Base-by-base conservation (phyloP, 1,284 basidiomycete genomes). In the Cutaneotrichosporon arboriforme region DNA sequence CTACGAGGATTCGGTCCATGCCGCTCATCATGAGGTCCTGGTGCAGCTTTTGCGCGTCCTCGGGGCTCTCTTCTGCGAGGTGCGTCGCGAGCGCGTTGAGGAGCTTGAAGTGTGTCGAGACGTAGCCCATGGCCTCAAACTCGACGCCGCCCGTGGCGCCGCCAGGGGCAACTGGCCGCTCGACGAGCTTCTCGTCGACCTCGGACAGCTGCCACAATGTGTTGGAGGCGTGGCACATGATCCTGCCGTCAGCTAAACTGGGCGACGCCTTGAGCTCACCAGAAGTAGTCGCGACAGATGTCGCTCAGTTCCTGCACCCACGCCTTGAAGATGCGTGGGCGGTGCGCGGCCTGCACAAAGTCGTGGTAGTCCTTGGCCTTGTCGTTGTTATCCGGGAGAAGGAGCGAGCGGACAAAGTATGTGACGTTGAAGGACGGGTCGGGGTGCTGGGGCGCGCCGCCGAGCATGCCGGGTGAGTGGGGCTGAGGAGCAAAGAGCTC, bases 131-230 rank as follows among this genome's bases (percentile, higher is more conserved):
- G 0, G 94, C 94, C 74, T 98, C 94, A 69, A 87, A 93, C 70
- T 97, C 94, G 10, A 98, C 96, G 10, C 96, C 94, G 8, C 94
- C 96, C 0, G 96, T 97, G 84, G 97, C 97, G 8, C 94, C 94
- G 8, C 91, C 90, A 0, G 96, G 94, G 3, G 96, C 94, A 35
- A 89, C 83, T 4, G 94, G 96, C 64, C 85, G 87, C 74, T 92
- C 90, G 4, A 93, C 89, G 51, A 83, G 82, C 2, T 78, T 81
- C 68, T 90, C 85, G 65, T 97, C 87, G 0, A 89, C 84, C 62
- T 91, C 85, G 5, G 80, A 76, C 22, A 93, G 76, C 15, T 84
- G 78, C 92, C 92, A 97, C 42, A 94, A 84, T 1, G 84, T 83
- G 67, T 98, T 98, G 65, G 86, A 86, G 2, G 87, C 86, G 70